phyloP scores from a whole-genome alignment of 2,329 filamentous ascomycete species.

The Ophiosphaerella korrae region DNA sequence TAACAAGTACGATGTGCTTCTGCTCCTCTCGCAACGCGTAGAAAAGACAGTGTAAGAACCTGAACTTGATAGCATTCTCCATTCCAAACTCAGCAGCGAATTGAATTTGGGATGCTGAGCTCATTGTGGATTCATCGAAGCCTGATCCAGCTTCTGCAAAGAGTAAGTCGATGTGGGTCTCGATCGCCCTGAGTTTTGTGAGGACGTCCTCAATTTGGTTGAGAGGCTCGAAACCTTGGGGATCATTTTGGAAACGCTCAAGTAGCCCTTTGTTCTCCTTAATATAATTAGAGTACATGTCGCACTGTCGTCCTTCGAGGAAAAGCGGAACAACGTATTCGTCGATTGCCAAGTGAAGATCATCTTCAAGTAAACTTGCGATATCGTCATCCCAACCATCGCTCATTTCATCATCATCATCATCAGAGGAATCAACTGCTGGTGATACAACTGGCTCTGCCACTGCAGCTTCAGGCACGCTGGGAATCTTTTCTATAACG shows the following conservation, averaged over 20 bases:
- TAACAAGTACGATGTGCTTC: slow-evolving; percentile 37
- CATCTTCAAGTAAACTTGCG: slow-evolving; percentile 32
- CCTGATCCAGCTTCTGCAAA: slow-evolving; percentile 25
- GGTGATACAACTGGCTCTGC: background rate
- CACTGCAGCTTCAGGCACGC: slow-evolving; percentile 1
- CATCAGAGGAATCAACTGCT: slow-evolving; percentile 1
- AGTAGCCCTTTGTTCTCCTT: slow-evolving; percentile 24
- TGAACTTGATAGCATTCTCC: slow-evolving; percentile 42
- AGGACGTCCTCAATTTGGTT: slow-evolving; percentile 24
- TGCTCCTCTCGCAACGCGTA: slow-evolving; percentile 21
- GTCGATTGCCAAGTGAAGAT: slow-evolving; percentile 31
- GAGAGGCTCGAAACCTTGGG: slow-evolving; percentile 15
- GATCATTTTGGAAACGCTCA: slow-evolving; percentile 18
- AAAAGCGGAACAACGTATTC: slow-evolving; percentile 42
- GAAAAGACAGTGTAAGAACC: slow-evolving; percentile 34
- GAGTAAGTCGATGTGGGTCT: slow-evolving; percentile 41
- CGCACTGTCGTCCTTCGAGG: slow-evolving; percentile 38
- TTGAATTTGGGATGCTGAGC: slow-evolving; percentile 22
- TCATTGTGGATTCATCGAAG: slow-evolving; percentile 6
- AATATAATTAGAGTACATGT: slow-evolving; percentile 28
- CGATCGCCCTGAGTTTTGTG: slow-evolving; percentile 28
- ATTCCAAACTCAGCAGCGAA: slow-evolving; percentile 33
- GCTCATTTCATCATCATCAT: slow-evolving; percentile 24
- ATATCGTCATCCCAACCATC: slow-evolving; percentile 23
- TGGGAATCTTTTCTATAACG: background rate